Base-by-base conservation (phyloP, 176 grass and related monocot genomes). In the Paspalum notatum region DNA sequence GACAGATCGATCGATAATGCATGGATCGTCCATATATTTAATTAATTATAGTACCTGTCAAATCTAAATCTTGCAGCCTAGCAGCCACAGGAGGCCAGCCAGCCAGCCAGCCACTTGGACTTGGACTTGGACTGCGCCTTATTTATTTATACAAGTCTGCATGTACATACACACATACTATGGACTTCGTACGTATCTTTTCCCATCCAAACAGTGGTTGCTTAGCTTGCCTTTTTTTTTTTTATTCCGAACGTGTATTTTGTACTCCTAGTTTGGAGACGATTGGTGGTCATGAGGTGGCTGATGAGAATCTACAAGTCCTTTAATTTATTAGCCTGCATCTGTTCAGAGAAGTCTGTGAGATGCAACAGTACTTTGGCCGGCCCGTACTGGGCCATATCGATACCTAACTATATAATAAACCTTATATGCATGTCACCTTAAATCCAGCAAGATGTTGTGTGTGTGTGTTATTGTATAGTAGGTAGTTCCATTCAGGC, bases 61-160 rank as follows among this genome's bases (percentile, higher is more conserved):
- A 63, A 78, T 78, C 75, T 78, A 78, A 64, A 50, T 78, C 75
- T 63, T 20, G 44, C 15, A 78, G 59, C 55, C 6, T 15, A 37
- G 59, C 27, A 10, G 14, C 12, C 67, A 60, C 57, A 26, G n/a
- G n/a, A n/a, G n/a, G n/a, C n/a, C 32, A 3, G 32, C 32, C 32
- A 3, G 32, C 32, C 32, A 32, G 32, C 32, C 32, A 32, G 1
- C 32, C 32, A 32, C 32, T 32, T 32, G 32, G 32, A 61, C 32
- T 32, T 32, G 32, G 32, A 61, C 24, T 61, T 61, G 58, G 58
- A 61, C 32, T 3, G 32, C 58, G 21, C 54, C 54, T 56, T 56
- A 11, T 24, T n/a, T n/a, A n/a, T n/a, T n/a, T n/a, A n/a, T 24
- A 59, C 56, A 59, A 59, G 56, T 25, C n/a, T 24, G 24, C 2